Evolutionary conservation across 1,284 basidiomycete genomes (phyloP).

Genomic region (Vanrija pseudolonga): DNA sequence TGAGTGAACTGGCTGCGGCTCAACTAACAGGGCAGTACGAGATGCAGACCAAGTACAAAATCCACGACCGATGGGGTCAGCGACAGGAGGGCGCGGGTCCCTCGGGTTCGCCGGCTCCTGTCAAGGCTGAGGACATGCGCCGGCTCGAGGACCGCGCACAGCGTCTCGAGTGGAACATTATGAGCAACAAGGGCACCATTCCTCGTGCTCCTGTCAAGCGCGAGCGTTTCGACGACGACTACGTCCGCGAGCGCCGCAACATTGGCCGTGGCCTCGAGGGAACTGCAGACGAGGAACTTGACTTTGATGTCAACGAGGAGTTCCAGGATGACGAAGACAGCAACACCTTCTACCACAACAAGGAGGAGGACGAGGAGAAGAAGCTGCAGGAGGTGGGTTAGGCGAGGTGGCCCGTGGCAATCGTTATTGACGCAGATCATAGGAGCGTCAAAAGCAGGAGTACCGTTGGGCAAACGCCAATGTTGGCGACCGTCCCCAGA

Average conservation of each 20-base stretch:
- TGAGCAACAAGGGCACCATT: conserved; percentile 16
- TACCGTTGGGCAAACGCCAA: conserved; percentile 41
- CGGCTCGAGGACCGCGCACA: conserved; percentile 24
- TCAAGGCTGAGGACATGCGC: conserved; percentile 1
- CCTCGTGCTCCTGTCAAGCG: neutral
- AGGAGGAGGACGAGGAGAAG: conserved; percentile 41
- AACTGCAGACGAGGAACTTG: conserved; percentile 42
- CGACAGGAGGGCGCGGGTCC: conserved; percentile 18
- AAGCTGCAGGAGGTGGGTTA: conserved; percentile 34
- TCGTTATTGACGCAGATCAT: neutral
- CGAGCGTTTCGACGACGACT: conserved; percentile 40
- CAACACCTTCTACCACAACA: conserved; percentile 43
- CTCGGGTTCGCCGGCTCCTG: neutral
- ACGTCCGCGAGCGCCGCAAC: conserved; percentile 30
- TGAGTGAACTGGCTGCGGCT: conserved; percentile 11
- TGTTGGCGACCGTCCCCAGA: conserved; percentile 42
- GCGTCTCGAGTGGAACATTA: conserved; percentile 29
- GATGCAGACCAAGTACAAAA: conserved; percentile 37
- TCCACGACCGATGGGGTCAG: conserved; percentile 41
- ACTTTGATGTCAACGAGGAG: conserved; percentile 43
- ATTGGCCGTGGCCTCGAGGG: conserved; percentile 40
- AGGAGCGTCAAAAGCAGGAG: conserved; percentile 41
- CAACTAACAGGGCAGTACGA: conserved; percentile 30
- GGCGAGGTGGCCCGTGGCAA: too few relatives aligned
- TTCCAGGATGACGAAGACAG: conserved; percentile 47